Conservation (phyloP, 2,329 filamentous ascomycete genomes). For the Monascus ruber region DNA sequence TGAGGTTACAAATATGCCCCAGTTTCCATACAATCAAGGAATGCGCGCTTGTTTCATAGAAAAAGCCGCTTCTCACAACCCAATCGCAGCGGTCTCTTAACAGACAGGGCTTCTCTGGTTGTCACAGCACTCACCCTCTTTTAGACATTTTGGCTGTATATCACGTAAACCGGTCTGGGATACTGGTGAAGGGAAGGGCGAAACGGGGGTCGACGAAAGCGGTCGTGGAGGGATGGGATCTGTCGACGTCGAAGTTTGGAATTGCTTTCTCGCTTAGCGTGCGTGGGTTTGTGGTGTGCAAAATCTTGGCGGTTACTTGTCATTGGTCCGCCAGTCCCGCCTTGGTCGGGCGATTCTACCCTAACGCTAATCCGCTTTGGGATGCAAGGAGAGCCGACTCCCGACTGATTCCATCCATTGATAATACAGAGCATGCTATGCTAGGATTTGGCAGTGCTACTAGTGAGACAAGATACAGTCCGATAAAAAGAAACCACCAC, state of each 20-base stretch:
- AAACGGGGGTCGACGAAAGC: conserved; percentile 13
- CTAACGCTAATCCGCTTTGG: conserved; percentile 25
- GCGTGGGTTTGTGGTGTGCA: conserved; percentile 26
- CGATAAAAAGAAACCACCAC: neutral
- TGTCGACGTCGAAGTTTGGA: conserved; percentile 20
- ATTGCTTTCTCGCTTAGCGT: conserved; percentile 36
- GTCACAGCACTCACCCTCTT: conserved; percentile 34
- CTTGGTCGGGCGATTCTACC: conserved; percentile 14
- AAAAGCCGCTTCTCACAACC: conserved; percentile 1
- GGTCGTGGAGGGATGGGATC: conserved; percentile 10
- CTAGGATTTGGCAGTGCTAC: no score
- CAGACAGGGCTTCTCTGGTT: neutral
- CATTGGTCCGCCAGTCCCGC: conserved; percentile 13
- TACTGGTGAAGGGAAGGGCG: conserved; percentile 24
- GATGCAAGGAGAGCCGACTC: neutral
- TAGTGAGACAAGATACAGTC: no score
- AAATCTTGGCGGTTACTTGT: conserved; percentile 28
- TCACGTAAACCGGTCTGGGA: conserved; percentile 26
- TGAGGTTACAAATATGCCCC: no score
- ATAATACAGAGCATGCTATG: no score
- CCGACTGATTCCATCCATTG: no score
- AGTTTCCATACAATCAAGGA: no score
- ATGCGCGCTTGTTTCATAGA: no score
- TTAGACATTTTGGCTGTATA: conserved; percentile 39
- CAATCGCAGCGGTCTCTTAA: neutral